Percentiles rank a stretch among this genome's conserved stretches.
Conservation (phyloP, 2,329 filamentous ascomycete species). For the Biscogniauxia marginata region DNA sequence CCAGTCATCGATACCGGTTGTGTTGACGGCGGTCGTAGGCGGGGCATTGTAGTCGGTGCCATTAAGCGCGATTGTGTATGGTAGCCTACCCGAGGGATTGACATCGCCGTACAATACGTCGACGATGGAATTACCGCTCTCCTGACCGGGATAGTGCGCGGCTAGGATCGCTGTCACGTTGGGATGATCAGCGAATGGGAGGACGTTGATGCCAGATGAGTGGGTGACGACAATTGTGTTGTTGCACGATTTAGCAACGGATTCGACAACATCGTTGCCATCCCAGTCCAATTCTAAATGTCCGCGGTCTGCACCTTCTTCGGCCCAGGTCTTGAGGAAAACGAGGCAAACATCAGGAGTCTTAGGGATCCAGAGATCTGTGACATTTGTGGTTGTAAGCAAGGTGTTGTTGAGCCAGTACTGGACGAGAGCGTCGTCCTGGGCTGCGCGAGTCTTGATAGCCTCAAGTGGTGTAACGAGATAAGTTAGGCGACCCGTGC, state of each 20-base stretch:
- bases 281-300: conserved; percentile 59
- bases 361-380: conserved; percentile 46
- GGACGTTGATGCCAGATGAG: conserved; percentile 56
- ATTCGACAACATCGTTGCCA: conserved; percentile 58
- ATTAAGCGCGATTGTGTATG: conserved; percentile 67
- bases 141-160: conserved; percentile 59
- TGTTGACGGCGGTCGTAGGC: conserved; percentile 37
- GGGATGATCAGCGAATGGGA: conserved; percentile 53
- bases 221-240: conserved; percentile 58
- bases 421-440: conserved; percentile 44
- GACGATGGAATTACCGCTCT: conserved; percentile 59
- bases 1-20: conserved; percentile 40
- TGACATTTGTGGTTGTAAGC: conserved; percentile 36
- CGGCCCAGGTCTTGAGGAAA: conserved; percentile 64
- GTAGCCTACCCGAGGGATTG: conserved; percentile 59
- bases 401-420: conserved; percentile 43
- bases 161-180: conserved; percentile 63
- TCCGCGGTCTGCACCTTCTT: conserved; percentile 60
- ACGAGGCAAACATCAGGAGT: conserved; percentile 66
- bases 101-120: conserved; percentile 61
- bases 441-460: conserved; percentile 48
- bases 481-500: conserved; percentile 52
- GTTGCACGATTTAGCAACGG: conserved; percentile 42
- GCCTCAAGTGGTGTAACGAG: conserved; percentile 55
- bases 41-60: conserved; percentile 47